Conservation (phyloP, 495 filamentous ascomycete genomes). For the Penicillium antarcticum region DNA sequence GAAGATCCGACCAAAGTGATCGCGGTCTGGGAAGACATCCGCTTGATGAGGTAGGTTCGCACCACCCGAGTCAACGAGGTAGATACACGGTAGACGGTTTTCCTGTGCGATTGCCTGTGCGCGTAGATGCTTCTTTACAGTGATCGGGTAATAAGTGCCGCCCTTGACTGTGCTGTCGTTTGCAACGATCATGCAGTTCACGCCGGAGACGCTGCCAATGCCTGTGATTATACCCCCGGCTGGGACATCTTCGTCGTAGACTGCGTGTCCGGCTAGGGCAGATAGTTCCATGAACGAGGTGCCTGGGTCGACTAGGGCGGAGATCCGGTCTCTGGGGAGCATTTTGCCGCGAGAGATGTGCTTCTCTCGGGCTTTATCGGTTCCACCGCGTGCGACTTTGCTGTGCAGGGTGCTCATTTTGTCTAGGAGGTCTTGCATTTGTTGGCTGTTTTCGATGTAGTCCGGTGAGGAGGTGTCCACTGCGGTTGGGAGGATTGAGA, state of each 20-base stretch:
- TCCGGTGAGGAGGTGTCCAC: constrained; percentile 75
- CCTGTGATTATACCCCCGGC: constrained; percentile 93
- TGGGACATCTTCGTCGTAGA: constrained; percentile 85
- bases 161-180: constrained; percentile 99
- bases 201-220: constrained; percentile 84
- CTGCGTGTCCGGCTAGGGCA: constrained; percentile 76
- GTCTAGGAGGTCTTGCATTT: constrained; percentile 71
- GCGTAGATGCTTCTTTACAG: constrained; percentile 94
- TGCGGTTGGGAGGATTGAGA: constrained; percentile 72
- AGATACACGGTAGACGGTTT: constrained; percentile 85
- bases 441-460: constrained; percentile 75
- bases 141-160: constrained; percentile 98
- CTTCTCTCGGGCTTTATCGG: constrained; percentile 83
- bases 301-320: constrained; percentile 82
- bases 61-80: constrained; percentile 93
- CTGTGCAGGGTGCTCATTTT: constrained; percentile 65
- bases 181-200: constrained; percentile 89
- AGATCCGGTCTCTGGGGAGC: constrained; percentile 86
- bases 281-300: constrained; percentile 91
- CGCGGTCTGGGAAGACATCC: constrained; percentile 92
- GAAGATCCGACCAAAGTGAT: constrained; percentile 97
- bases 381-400: constrained; percentile 70
- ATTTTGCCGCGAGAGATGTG: constrained; percentile 88
- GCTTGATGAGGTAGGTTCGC: constrained; percentile 95
- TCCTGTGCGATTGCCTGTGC: constrained; percentile 89